Evolutionary conservation across 805 yeast species (phyloP), one percentile per base, ranked within the genome.

Genomic region (Metschnikowia similis): DNA sequence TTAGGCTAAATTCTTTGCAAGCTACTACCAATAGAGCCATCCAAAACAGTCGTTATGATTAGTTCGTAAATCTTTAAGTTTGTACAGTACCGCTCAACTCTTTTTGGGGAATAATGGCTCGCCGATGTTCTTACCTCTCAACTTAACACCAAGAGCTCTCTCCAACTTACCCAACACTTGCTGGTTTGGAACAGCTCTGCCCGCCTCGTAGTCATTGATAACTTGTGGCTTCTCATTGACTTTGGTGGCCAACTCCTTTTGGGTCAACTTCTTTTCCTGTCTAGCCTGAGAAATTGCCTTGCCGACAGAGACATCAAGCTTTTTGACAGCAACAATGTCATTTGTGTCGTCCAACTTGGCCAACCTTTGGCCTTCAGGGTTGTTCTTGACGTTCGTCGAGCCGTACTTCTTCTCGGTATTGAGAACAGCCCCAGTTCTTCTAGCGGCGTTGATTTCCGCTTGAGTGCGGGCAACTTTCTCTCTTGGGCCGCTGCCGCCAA

Each of bases 41-140:
- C 34, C 11, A 26, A 35, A 35, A 21, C 31, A 32, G 29, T 43
- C 39, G 46, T 43, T 28, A 43, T 35, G 28, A 35, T 35, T 13
- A 26, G 26, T 34, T 35, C 46, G 32, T 43, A 14, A 27, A 35
- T 43, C 46, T 21, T 43, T 39, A 29, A 43, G 32, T 43, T 16
- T 26, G 11, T 32, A 26, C 26, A 17, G n/a, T 10, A 13, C 21
- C 41, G 29, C 36, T 59, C 62, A 71, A 54, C 67, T 69, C 75
- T 81, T 81, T 74, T 78, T 79, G 49, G 72, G 77, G 59, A 80
- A 80, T 58, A 94, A 77, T 32, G 98, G 96, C 62, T 84, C 83
- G 55, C 99, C 99, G 63, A 94, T 87, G 70, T 85, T 87, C 76
- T 92, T 91, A 66, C 99, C 99, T 75, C 98, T 83, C 66, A 94